phyloP scores from a whole-genome alignment of 495 filamentous ascomycete genomes.

The Aspergillus heteromorphus region DNA sequence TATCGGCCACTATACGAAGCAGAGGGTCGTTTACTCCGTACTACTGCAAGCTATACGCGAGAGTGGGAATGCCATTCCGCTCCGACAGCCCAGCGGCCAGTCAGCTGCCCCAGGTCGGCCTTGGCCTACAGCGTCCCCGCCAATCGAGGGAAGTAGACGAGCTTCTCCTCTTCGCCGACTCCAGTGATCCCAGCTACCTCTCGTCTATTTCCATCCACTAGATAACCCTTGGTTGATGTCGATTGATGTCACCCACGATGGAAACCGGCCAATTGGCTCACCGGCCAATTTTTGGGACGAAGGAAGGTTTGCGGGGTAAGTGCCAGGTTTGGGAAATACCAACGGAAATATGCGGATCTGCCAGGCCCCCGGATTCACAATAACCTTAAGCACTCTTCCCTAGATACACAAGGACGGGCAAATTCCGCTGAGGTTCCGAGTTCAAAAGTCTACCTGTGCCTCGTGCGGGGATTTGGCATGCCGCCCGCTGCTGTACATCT shows the following conservation, averaged over 20 bases:
- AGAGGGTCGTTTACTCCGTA: not conserved
- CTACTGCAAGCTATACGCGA: not conserved
- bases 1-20: not conserved
- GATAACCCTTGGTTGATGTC: too few species aligned
- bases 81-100: not conserved
- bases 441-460: not conserved
- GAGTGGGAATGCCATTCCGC: not conserved
- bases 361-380: not conserved
- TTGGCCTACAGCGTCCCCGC: not conserved
- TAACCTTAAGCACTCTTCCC: not conserved
- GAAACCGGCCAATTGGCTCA: not conserved
- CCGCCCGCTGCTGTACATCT: not conserved
- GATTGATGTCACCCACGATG: not conserved
- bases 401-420: not conserved
- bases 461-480: not conserved
- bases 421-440: not conserved
- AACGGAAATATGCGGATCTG: slow-evolving; percentile 1
- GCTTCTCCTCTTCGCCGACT: not conserved
- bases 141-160: not conserved
- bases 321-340: not conserved
- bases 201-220: too few species aligned
- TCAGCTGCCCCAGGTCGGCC: not conserved
- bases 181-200: too few species aligned
- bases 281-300: too few species aligned
- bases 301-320: not conserved